Evolutionary conservation across 768 basidiomycete genomes (phyloP), one percentile per base, ranked within the genome.

Genomic region (Heimioporus sp.): DNA sequence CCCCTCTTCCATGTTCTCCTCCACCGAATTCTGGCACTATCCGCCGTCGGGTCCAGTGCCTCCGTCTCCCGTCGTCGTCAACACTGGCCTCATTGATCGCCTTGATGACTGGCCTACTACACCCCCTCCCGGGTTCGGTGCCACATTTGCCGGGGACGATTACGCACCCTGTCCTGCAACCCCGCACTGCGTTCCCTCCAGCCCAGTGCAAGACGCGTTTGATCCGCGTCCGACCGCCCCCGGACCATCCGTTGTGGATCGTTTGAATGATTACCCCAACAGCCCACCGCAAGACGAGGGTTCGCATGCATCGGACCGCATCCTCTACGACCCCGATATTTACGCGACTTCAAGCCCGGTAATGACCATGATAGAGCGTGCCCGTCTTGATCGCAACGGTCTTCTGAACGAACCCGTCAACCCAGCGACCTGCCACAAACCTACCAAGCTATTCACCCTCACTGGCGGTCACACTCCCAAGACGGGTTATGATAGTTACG

Each of bases 261-360:
- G 48, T 15, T 24, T 20, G 12, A 9, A 24, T 21, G 30, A 46
- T 19, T 15, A 30, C 5, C 40, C 2, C 4, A 39, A 11, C 21
- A 28, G 48, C 11, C 40, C 32, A 5, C n/a, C 47, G 31, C 44
- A 8, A 30, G n/a, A 43, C 35, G 49, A 37, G 4, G 10, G 2
- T n/a, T 21, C 19, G 10, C 30, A 46, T 2, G 32, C 31, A 10
- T 53, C 51, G 10, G 51, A 57, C 30, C 4, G 2, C n/a, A 42
- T 53, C 20, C n/a, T 54, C 31, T 45, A 55, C 30, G 24, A 11
- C 5, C 30, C 1, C n/a, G 11, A 31, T 1, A 12, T 24, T 4
- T 63, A 57, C 21, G 57, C 42, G 8, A n/a, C 20, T 37, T 61
- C 61, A 15, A 60, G 42, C 19, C 61, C 62, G 19, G 21, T 57